Evolutionary conservation across 2,329 filamentous ascomycete species (phyloP).

Genomic region (Nigrospora osmanthi): DNA sequence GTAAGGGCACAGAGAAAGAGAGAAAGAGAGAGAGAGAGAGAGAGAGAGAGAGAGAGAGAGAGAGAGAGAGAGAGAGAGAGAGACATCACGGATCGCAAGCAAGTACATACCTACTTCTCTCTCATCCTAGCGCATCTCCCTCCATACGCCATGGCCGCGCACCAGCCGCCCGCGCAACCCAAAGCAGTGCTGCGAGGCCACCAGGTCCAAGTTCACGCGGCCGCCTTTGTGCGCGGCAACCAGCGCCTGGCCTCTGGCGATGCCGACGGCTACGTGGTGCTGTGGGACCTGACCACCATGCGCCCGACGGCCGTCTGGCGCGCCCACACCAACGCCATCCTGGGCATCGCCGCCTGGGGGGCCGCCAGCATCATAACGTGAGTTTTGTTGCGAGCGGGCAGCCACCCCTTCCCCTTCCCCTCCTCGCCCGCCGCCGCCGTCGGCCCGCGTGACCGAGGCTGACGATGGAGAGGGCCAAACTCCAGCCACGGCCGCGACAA

Average conservation of each 20-base stretch:
- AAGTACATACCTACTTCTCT: too few species aligned
- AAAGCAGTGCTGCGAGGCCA: slow-evolving; percentile 76
- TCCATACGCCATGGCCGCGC: slow-evolving; percentile 10
- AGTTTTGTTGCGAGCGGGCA: slow-evolving; percentile 33
- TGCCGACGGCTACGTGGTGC: slow-evolving; percentile 78
- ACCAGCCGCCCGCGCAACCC: slow-evolving; percentile 30
- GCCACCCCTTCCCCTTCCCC: background rate
- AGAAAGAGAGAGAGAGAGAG: too few species aligned
- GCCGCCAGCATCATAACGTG: slow-evolving; percentile 76
- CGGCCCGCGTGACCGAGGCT: background rate
- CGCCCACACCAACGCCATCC: slow-evolving; percentile 69
- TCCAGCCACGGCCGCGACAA: slow-evolving; percentile 83
- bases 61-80: too few species aligned
- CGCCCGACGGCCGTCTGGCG: slow-evolving; percentile 79
- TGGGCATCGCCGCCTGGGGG: slow-evolving; percentile 67
- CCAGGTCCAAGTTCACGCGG: slow-evolving; percentile 67
- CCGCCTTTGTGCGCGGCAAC: slow-evolving; percentile 67
- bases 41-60: too few species aligned
- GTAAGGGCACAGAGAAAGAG: too few species aligned
- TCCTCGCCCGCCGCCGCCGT: background rate
- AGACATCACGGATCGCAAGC: too few species aligned
- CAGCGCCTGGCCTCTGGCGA: slow-evolving; percentile 77
- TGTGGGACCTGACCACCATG: slow-evolving; percentile 81
- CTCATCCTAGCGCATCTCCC: background rate
- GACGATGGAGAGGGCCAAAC: slow-evolving; percentile 7